A percentile compares a stretch with the other conserved stretches of the same genome.
phyloP scores from a whole-genome alignment of 1,284 basidiomycete species.

The Ganoderma multipileum region DNA sequence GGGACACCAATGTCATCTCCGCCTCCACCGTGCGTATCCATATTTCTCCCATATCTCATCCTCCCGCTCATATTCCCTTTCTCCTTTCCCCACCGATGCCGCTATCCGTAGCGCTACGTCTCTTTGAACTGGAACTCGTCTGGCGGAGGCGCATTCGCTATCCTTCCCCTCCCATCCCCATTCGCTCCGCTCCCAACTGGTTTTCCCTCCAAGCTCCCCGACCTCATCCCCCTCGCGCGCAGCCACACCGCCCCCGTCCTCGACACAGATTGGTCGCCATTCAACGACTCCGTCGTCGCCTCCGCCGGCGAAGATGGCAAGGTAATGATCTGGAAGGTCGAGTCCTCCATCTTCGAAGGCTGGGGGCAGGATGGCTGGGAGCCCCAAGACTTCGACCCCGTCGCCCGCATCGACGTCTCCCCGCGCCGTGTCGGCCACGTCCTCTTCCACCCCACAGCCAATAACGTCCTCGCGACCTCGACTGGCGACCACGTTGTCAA shows the following conservation, averaged over 20 bases:
- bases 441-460: constrained; percentile 92
- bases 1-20: constrained; percentile 95
- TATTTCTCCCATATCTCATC: not conserved
- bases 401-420: constrained; percentile 75
- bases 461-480: constrained; percentile 87
- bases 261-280: constrained; percentile 97
- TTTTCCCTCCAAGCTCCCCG: constrained; percentile 86
- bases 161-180: constrained; percentile 86
- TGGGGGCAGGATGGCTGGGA: constrained; percentile 88
- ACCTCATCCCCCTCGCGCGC: constrained; percentile 91
- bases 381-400: constrained; percentile 86
- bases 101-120: constrained; percentile 71
- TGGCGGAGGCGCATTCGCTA: constrained; percentile 94
- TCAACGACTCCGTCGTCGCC: constrained; percentile 90
- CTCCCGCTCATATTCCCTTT: constrained; percentile 13
- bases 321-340: constrained; percentile 89
- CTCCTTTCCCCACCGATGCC: constrained; percentile 4
- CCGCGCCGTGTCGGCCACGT: constrained; percentile 94
- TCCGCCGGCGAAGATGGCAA: constrained; percentile 95
- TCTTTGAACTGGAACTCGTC: constrained; percentile 96
- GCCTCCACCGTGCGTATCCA: constrained; percentile 75
- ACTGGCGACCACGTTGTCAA: constrained; percentile 91
- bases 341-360: constrained; percentile 75
- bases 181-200: constrained; percentile 60
- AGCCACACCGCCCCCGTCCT: constrained; percentile 88